Evolutionary conservation across 179 eudicot species (phyloP), one percentile per base, ranked within the genome.

Genomic region (Camellia oleifera): DNA sequence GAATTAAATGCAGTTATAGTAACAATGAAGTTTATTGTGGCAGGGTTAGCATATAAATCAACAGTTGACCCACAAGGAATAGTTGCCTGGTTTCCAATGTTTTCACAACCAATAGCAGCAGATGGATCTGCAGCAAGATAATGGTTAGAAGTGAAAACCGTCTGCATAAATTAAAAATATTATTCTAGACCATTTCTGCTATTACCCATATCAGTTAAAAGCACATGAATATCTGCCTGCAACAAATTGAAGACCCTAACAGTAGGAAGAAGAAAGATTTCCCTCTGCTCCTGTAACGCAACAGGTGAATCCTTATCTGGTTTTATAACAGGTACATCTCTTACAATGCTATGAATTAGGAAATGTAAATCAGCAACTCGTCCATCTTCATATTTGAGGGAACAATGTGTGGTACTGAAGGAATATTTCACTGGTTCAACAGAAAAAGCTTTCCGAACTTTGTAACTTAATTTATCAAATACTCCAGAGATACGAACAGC

Each of bases 191-290:
- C 17, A 73, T 44, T 63, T 66, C 75, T 48, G 56, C 26, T 8
- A 50, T 86, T 87, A 94, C 99, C 99, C 86, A 80, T 82, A 84
- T 93, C 97, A 74, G 88, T 88, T 74, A 97, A 83, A 73, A 86
- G 89, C 79, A 97, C 97, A 82, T 86, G 90, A 75, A 97, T 82
- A 83, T 93, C 97, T 72, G 84, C 83, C 69, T 94, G 89, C 87
- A 97, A 88, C 76, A 97, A 84, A 83, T 97, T 97, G 63, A 84
- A 84, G 80, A 97, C 87, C 79, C 82, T 86, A 82, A 97, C 83
- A 75, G 99, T 93, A 77, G 99, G 99, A 87, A 97, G 94, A 81
- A 97, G 81, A 86, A 86, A 91, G 77, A 97, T 82, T 84, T 97
- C 98, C 86, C 92, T 97, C 88, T 94, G 97, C 86, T 91, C 91